Evolutionary conservation across 257 asterid species (phyloP).

Genomic region (Mentha longifolia): DNA sequence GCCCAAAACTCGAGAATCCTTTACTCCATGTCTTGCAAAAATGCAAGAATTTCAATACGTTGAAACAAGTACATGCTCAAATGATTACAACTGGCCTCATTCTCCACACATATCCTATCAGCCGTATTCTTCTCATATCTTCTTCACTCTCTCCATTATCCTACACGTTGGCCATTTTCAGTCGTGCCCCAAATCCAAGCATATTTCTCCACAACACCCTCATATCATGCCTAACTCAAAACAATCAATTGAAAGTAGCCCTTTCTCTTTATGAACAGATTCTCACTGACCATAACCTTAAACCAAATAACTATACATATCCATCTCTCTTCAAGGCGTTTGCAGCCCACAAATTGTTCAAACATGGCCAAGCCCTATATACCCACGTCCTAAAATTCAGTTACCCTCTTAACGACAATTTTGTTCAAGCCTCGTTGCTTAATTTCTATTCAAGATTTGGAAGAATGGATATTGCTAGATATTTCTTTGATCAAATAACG

Average conservation of each 20-base stretch:
- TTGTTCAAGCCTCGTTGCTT: conserved; percentile 73
- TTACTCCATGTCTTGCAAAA: conserved; percentile 46
- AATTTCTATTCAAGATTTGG: conserved; percentile 67
- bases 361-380: conserved; percentile 65
- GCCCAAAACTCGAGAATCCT: conserved; percentile 56
- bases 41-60: conserved; percentile 58
- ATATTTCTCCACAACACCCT: conserved; percentile 73
- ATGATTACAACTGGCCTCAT: conserved; percentile 68
- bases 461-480: conserved; percentile 50
- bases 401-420: conserved; percentile 53
- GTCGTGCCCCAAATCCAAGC: conserved; percentile 51
- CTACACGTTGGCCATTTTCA: conserved; percentile 56
- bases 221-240: conserved; percentile 54
- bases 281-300: conserved; percentile 35
- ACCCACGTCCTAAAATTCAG: conserved; percentile 70
- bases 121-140: conserved; percentile 62
- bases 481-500: conserved; percentile 50
- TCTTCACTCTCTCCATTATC: conserved; percentile 51
- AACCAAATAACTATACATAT: conserved; percentile 69
- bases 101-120: conserved; percentile 71
- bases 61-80: conserved; percentile 65
- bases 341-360: conserved; percentile 47
- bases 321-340: conserved; percentile 82
- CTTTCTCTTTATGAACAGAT: conserved; percentile 50
- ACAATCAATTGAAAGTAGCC: conserved; percentile 43